These are phyloP conservation scores for Tagetes patula DNA, from an alignment of 129 eudicot genomes.

Conservation along the genomic window DNA sequence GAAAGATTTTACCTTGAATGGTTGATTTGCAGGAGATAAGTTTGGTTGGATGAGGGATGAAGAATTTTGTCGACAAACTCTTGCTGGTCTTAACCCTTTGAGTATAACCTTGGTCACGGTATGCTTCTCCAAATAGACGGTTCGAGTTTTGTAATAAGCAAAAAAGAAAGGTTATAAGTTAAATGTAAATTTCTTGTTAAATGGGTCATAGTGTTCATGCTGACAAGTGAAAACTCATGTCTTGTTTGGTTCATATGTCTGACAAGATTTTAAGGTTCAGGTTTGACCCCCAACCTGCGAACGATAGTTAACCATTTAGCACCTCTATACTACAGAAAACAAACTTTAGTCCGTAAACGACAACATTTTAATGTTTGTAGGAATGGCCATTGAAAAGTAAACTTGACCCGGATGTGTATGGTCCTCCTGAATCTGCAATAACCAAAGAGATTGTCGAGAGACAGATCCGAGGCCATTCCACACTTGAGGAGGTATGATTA, in stretches of 20 bases:
- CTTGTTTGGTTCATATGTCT: background rate
- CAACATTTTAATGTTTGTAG: constrained; percentile 33
- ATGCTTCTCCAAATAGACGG: constrained; percentile 3
- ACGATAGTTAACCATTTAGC: background rate
- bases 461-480: constrained; percentile 45
- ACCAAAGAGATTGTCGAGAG: constrained; percentile 57
- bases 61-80: constrained; percentile 65
- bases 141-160: background rate
- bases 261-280: background rate
- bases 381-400: constrained; percentile 75
- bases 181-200: background rate
- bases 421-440: constrained; percentile 74
- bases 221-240: background rate
- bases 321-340: background rate
- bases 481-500: constrained; percentile 30
- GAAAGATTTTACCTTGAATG: background rate
- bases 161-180: too few relatives aligned
- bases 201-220: background rate
- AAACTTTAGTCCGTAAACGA: constrained; percentile 3
- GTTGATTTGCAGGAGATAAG: constrained; percentile 57
- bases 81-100: constrained; percentile 73
- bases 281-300: background rate
- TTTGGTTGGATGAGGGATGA: constrained; percentile 70
- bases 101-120: constrained; percentile 61
- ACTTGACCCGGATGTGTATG: constrained; percentile 58